Conservation (phyloP, 1,139 yeast species). For the Kurtzmaniella quercitrusa region DNA sequence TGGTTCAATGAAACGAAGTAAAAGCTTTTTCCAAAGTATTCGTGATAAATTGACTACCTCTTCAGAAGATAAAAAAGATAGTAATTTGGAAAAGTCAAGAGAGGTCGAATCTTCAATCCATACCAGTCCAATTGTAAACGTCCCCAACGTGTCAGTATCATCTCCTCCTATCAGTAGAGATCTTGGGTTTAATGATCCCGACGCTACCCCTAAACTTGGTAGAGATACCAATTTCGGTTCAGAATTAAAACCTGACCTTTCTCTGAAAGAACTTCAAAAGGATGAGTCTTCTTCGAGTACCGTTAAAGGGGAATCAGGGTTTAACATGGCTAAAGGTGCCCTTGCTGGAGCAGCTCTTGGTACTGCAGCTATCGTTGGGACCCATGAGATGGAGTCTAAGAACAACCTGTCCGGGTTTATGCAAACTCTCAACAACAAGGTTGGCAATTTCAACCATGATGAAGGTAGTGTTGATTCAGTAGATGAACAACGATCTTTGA, state of each 20-base stretch:
- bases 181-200: background rate
- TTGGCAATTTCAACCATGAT: background rate
- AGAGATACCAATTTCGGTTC: too few relatives aligned
- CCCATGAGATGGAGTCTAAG: background rate
- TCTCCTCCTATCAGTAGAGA: background rate
- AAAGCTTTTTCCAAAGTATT: slow-evolving; percentile 7
- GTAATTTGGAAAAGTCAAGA: background rate
- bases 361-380: slow-evolving; percentile 1
- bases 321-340: slow-evolving; percentile 1
- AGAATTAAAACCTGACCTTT: too few relatives aligned
- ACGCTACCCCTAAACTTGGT: too few relatives aligned
- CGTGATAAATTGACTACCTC: slow-evolving; percentile 5
- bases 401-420: background rate
- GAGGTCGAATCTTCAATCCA: background rate
- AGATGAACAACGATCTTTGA: background rate
- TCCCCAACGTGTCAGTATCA: background rate
- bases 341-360: background rate
- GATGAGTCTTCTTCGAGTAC: background rate
- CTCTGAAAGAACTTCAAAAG: too few relatives aligned
- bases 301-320: background rate
- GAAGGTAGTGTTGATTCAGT: background rate
- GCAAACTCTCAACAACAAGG: background rate
- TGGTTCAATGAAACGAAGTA: slow-evolving; percentile 2
- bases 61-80: background rate
- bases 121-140: background rate